A percentile compares a stretch with the other conserved stretches of the same genome.
Conservation (phyloP, 805 yeast genomes). For the Spathaspora girioi region DNA sequence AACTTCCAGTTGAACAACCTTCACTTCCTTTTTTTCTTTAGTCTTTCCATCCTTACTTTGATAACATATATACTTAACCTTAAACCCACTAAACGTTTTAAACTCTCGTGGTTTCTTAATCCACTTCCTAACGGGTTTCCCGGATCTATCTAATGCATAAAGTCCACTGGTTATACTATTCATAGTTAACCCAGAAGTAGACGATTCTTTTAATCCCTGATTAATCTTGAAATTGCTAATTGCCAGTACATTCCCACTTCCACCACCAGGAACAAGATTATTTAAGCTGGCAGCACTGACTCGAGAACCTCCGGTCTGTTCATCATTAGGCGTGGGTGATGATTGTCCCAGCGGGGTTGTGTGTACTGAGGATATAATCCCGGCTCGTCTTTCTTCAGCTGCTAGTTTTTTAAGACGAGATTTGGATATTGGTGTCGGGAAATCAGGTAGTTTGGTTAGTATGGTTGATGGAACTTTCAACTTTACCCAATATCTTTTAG, state of each 20-base stretch:
- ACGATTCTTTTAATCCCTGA: constrained; percentile 36
- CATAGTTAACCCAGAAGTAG: constrained; percentile 40
- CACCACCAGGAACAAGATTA: neutral
- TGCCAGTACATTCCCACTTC: constrained; percentile 3
- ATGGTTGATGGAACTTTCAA: constrained; percentile 26
- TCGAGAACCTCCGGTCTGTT: neutral
- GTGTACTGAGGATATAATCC: constrained; percentile 21
- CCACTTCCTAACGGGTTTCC: constrained; percentile 33
- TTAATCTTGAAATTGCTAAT: constrained; percentile 27
- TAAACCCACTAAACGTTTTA: constrained; percentile 43
- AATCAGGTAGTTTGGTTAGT: constrained; percentile 32
- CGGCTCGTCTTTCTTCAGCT: constrained; percentile 23
- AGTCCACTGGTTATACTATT: constrained; percentile 24
- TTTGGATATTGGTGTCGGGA: constrained; percentile 29
- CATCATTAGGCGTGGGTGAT: constrained; percentile 9
- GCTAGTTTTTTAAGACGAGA: constrained; percentile 28
- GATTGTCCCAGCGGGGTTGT: constrained; percentile 4
- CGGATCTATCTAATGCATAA: constrained; percentile 32
- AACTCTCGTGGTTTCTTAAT: constrained; percentile 28
- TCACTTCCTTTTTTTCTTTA: constrained; percentile 10
- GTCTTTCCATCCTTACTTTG: constrained; percentile 10
- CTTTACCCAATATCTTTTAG: constrained; percentile 32
- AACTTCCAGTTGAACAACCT: neutral
- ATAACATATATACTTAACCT: constrained; percentile 23
- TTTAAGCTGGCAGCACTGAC: constrained; percentile 1